Percentiles rank a stretch among this genome's conserved stretches.
These are phyloP conservation scores for Stephanodiscus triporus DNA, from an alignment of 108 stramenopile species.

Conservation along the genomic window DNA sequence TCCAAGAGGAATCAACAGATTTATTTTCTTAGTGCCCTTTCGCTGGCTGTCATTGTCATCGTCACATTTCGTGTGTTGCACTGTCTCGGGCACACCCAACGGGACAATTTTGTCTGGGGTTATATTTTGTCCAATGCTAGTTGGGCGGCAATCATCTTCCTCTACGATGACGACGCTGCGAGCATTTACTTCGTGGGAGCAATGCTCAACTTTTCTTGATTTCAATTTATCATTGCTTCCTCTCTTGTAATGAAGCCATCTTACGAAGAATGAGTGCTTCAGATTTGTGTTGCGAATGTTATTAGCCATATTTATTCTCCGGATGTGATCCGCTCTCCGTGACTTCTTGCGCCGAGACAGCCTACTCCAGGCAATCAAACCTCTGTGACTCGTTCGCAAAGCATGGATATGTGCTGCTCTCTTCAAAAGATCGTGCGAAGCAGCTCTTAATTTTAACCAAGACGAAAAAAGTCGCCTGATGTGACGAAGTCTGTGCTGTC, in stretches of 20 bases:
- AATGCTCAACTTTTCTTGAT: background rate
- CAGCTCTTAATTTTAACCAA: background rate
- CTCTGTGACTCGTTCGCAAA: background rate
- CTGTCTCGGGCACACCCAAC: background rate
- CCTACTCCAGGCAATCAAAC: conserved; percentile 6
- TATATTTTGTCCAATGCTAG: background rate
- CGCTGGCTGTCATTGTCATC: background rate
- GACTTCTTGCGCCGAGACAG: background rate
- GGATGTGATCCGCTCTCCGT: background rate
- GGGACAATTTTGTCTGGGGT: background rate
- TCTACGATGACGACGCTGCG: background rate
- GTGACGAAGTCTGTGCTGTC: background rate
- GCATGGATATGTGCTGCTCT: background rate
- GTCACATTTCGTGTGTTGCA: too few relatives aligned
- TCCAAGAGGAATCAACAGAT: background rate
- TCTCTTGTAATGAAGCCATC: conserved; percentile 3
- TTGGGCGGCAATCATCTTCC: background rate
- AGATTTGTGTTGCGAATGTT: background rate
- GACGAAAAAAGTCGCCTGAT: conserved; percentile 6
- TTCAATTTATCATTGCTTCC: background rate
- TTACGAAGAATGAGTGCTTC: background rate
- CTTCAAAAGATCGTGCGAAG: background rate
- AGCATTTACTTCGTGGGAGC: background rate
- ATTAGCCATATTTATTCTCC: background rate
- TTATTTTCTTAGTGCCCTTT: background rate